Percentiles rank a stretch among this genome's conserved stretches.
Conservation (phyloP, 768 basidiomycete species). For the Mycena haematopus region DNA sequence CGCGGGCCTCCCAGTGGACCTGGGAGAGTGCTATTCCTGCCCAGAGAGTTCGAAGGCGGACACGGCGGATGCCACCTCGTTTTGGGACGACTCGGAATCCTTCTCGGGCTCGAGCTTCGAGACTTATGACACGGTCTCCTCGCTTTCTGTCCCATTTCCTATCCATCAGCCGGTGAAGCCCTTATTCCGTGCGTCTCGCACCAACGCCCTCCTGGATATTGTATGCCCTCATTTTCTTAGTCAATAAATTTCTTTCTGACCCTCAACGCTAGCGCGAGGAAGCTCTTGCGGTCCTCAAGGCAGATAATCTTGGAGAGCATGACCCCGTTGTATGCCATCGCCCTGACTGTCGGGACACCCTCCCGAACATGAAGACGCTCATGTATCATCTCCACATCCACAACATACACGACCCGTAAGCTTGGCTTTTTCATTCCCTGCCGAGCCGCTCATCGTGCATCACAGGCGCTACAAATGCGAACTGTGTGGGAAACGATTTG, state of each 20-base stretch:
- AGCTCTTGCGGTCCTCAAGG: conserved; percentile 39
- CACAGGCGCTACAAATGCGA: conserved; percentile 24
- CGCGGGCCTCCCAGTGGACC: conserved; percentile 39
- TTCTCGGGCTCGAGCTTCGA: conserved; percentile 3
- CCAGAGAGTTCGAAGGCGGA: not conserved
- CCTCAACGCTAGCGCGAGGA: conserved; percentile 41
- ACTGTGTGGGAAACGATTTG: conserved; percentile 18
- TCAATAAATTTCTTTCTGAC: not conserved
- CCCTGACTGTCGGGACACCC: conserved; percentile 39
- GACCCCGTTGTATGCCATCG: conserved; percentile 26
- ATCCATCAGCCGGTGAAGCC: conserved; percentile 36
- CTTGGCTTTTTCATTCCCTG: conserved; percentile 10
- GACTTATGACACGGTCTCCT: conserved; percentile 19
- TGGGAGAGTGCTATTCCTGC: conserved; percentile 16
- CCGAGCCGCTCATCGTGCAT: conserved; percentile 9
- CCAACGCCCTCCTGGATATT: conserved; percentile 43
- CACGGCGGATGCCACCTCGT: not conserved
- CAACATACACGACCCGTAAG: conserved; percentile 53
- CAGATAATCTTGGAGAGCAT: conserved; percentile 34
- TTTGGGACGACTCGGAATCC: conserved; percentile 11
- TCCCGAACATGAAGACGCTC: conserved; percentile 50
- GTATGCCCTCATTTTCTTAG: conserved; percentile 38
- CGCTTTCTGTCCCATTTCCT: conserved; percentile 26
- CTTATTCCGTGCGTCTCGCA: conserved; percentile 43
- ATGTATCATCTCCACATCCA: conserved; percentile 64